Evolutionary conservation across 441 rosid species (phyloP), one percentile per base, ranked within the genome.

Genomic region (Rhodomyrtus psidioides): DNA sequence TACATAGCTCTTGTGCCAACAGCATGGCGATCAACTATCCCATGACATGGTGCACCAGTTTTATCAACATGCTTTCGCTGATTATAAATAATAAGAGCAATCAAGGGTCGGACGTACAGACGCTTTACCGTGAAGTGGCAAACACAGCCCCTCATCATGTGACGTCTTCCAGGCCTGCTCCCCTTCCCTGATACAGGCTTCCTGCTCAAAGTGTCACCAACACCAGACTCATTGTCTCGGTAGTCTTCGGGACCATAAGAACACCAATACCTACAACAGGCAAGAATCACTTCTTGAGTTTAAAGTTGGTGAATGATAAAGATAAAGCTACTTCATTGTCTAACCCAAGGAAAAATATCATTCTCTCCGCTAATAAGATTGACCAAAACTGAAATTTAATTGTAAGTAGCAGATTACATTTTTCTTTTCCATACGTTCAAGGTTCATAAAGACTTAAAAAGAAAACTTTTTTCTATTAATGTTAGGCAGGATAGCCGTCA

Each of bases 51-150:
- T 24, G 88, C 81, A 82, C 94, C 91, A 0, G 89, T 89, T 87
- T 91, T 93, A 82, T 93, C 94, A 34, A 91, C 93, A 87, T 93
- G 95, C 84, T 90, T 90, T 86, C 88, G 90, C 58, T 93, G 94
- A 88, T 93, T 92, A 88, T 91, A 93, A 79, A 92, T 93, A 84
- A 92, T 89, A 27, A 93, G 91, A 55, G 94, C 94, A 84, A 92
- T 88, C 59, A 23, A 86, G 34, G 94, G 94, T 28, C 87, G 89
- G 23, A 90, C 87, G 76, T 91, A 91, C 46, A 93, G 87, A 57
- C 94, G 93, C 84, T 93, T 93, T 54, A 91, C 92, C 4, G 91
- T 93, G 84, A 93, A 93, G 89, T 92, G 94, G 89, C 95, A 93
- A 88, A 90, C 89, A 84, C 94, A 93, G 58, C 95, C 95, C 91